Conservation (phyloP, 345 rosid species). For the Bretschneidera sinensis region DNA sequence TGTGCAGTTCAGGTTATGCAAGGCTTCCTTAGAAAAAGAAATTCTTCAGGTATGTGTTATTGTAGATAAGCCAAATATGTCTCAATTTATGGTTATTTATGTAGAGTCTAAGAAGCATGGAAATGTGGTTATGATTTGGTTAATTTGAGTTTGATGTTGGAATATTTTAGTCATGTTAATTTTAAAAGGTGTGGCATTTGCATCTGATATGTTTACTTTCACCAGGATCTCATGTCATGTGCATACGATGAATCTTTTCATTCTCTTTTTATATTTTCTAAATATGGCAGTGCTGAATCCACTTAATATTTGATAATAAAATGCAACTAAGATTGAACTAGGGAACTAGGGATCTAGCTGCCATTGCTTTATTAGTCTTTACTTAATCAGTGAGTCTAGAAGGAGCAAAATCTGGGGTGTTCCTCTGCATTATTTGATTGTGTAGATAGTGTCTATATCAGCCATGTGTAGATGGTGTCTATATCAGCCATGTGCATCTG, state of each 20-base stretch:
- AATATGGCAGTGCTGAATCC: too few species aligned
- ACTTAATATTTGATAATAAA: too few species aligned
- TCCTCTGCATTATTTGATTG: background rate
- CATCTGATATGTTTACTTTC: background rate
- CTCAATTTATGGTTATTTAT: background rate
- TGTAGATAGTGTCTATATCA: background rate
- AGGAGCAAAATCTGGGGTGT: background rate
- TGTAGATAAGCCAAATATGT: background rate
- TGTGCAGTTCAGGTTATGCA: constrained; percentile 64
- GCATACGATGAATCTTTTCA: background rate
- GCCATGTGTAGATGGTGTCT: background rate
- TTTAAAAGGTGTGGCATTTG: background rate
- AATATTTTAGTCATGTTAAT: background rate
- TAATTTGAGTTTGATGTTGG: background rate
- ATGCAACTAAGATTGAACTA: too few species aligned
- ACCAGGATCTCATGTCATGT: background rate
- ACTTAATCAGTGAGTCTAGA: too few species aligned
- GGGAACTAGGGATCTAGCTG: too few species aligned
- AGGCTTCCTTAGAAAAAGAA: constrained; percentile 72
- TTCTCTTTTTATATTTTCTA: background rate
- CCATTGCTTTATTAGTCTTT: too few species aligned
- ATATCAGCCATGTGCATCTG: background rate
- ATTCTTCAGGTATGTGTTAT: constrained; percentile 62
- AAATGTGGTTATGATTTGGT: background rate
- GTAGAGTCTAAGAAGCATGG: background rate